These are phyloP conservation scores for Penicillium macrosclerotiorum DNA, from an alignment of 495 filamentous ascomycete genomes.

Conservation along the genomic window DNA sequence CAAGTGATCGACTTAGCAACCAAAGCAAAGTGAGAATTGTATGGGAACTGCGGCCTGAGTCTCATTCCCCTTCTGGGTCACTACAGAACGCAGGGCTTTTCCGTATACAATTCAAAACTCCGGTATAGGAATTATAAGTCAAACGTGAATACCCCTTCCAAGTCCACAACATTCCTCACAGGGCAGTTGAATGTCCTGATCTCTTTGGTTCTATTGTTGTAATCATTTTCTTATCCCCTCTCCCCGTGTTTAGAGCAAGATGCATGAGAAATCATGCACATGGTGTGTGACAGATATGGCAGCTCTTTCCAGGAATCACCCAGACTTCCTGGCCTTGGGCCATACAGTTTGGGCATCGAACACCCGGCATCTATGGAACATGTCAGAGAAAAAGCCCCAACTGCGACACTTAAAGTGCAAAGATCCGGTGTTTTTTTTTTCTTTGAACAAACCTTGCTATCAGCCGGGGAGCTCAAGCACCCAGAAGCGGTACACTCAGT, in stretches of 20 bases:
- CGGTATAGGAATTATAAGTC: too few relatives aligned
- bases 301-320: constrained; percentile 52
- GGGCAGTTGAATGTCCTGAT: neutral
- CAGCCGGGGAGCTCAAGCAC: constrained; percentile 15
- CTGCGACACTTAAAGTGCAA: neutral
- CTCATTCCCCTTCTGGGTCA: too few relatives aligned
- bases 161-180: too few relatives aligned
- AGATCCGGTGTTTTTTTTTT: neutral
- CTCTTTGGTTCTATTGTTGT: too few relatives aligned
- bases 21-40: too few relatives aligned
- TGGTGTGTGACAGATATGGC: constrained; percentile 43
- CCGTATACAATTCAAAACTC: too few relatives aligned
- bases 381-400: constrained; percentile 2
- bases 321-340: constrained; percentile 41
- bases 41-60: too few relatives aligned
- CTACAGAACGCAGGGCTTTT: too few relatives aligned
- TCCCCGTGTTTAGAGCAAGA: neutral
- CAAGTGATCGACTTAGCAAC: too few relatives aligned
- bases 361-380: constrained; percentile 44
- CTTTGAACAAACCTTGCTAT: constrained; percentile 21
- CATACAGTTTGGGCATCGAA: constrained; percentile 46
- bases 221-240: too few relatives aligned
- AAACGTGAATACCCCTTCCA: too few relatives aligned
- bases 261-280: constrained; percentile 18
- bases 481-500: constrained; percentile 3